Percentiles rank a stretch among this genome's conserved stretches.
Conservation (phyloP, 352 stramenopile species). For the Phytophthora pini region DNA sequence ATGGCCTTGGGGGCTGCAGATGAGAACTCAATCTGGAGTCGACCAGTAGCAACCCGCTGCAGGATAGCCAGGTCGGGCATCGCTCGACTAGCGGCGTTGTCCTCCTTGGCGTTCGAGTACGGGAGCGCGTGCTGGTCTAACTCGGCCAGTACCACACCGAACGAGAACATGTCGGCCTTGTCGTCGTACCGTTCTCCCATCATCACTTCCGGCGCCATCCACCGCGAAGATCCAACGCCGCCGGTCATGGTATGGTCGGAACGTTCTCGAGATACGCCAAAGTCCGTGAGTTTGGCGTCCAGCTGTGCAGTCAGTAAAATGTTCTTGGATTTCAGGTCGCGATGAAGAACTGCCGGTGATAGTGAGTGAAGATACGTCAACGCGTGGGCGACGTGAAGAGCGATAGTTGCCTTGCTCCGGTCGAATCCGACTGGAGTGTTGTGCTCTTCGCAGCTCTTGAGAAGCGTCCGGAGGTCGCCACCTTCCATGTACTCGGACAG, state of each 20-base stretch:
- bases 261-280: conserved; percentile 45
- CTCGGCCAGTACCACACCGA: conserved; percentile 50
- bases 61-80: conserved; percentile 49
- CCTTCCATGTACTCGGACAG: conserved; percentile 62
- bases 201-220: conserved; percentile 58
- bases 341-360: conserved; percentile 33
- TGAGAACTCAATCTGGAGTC: conserved; percentile 51
- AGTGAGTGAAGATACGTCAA: conserved; percentile 55
- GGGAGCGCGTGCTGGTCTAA: conserved; percentile 42
- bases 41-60: conserved; percentile 52
- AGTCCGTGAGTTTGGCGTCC: conserved; percentile 44
- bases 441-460: conserved; percentile 40
- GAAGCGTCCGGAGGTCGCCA: conserved; percentile 42
- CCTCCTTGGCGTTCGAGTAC: conserved; percentile 41
- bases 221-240: conserved; percentile 44
- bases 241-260: conserved; percentile 46
- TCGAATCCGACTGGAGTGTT: conserved; percentile 34
- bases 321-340: conserved; percentile 47
- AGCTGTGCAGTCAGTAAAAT: conserved; percentile 38
- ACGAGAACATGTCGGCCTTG: conserved; percentile 59
- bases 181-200: conserved; percentile 51
- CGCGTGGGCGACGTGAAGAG: conserved; percentile 40
- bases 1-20: conserved; percentile 24
- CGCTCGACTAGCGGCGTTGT: conserved; percentile 18
- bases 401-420: conserved; percentile 36